Conservation (phyloP, 495 filamentous ascomycete genomes). For the Apiosordaria backusii region DNA sequence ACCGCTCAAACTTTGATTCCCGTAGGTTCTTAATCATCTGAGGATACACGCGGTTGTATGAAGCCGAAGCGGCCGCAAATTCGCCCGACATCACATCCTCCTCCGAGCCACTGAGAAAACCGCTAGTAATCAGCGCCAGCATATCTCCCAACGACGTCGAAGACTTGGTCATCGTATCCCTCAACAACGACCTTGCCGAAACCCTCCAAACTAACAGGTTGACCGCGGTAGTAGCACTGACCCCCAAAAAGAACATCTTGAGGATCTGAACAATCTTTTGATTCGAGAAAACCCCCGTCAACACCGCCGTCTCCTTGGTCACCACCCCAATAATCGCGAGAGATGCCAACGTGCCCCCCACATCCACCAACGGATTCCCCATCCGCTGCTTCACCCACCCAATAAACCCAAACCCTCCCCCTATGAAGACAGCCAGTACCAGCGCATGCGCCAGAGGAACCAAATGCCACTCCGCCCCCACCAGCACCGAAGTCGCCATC, state of each 20-base stretch:
- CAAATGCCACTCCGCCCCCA: constrained; percentile 60
- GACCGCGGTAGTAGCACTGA: constrained; percentile 69
- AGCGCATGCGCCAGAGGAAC: constrained; percentile 72
- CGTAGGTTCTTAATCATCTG: constrained; percentile 74
- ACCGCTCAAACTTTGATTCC: constrained; percentile 91
- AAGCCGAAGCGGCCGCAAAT: constrained; percentile 62
- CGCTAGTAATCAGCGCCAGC: constrained; percentile 75
- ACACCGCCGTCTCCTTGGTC: constrained; percentile 87
- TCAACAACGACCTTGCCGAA: constrained; percentile 72
- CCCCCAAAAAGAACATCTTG: constrained; percentile 88
- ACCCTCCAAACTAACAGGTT: constrained; percentile 76
- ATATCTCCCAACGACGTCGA: constrained; percentile 78
- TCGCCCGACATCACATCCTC: constrained; percentile 62
- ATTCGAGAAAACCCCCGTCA: constrained; percentile 72
- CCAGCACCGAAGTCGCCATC: constrained; percentile 80
- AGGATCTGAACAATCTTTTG: constrained; percentile 83
- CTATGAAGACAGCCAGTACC: constrained; percentile 82
- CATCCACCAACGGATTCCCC: constrained; percentile 82
- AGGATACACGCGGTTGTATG: constrained; percentile 65
- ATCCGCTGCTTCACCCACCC: constrained; percentile 90
- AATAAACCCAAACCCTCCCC: constrained; percentile 82
- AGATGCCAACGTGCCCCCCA: constrained; percentile 85
- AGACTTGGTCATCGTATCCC: constrained; percentile 67
- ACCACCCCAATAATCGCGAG: constrained; percentile 87
- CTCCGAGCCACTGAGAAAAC: constrained; percentile 83